phyloP scores from a whole-genome alignment of 2,329 filamentous ascomycete species.

The Aspergillus amoenus region DNA sequence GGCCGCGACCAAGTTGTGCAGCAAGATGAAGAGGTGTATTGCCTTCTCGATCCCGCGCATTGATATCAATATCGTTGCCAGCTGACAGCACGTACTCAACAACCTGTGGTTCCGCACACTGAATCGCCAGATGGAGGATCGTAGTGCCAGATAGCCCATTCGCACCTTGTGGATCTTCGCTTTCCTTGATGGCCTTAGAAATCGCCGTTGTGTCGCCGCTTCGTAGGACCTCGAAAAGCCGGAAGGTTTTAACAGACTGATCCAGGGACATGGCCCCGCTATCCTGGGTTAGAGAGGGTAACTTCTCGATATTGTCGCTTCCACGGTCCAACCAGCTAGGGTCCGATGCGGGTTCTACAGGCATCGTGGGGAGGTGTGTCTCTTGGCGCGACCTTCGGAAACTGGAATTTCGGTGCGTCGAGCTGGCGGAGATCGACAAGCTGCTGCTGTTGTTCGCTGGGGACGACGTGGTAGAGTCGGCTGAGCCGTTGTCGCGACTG shows the following conservation, averaged over 20 bases:
- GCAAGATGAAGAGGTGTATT: constrained; percentile 92
- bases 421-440: constrained; percentile 29
- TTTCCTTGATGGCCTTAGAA: constrained; percentile 72
- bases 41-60: constrained; percentile 86
- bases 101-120: constrained; percentile 89
- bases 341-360: constrained; percentile 28
- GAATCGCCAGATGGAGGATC: constrained; percentile 87
- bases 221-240: constrained; percentile 87
- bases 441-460: constrained; percentile 24
- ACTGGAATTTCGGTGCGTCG: constrained; percentile 31
- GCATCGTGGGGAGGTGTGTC: constrained; percentile 19
- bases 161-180: constrained; percentile 50
- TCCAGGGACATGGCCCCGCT: constrained; percentile 64
- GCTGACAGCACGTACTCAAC: constrained; percentile 90
- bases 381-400: constrained; percentile 31
- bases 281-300: constrained; percentile 33
- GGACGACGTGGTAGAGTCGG: constrained; percentile 26
- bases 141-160: constrained; percentile 67
- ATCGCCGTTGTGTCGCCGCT: constrained; percentile 90
- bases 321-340: constrained; percentile 25
- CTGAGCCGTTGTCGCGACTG: constrained; percentile 25
- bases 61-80: constrained; percentile 74
- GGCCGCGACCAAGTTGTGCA: constrained; percentile 73
- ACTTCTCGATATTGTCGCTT: constrained; percentile 31
- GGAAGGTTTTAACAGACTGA: constrained; percentile 91